Evolutionary conservation across 495 filamentous ascomycete genomes (phyloP), one percentile per base, ranked within the genome.

Genomic region (Hypoxylon crocopeplum): DNA sequence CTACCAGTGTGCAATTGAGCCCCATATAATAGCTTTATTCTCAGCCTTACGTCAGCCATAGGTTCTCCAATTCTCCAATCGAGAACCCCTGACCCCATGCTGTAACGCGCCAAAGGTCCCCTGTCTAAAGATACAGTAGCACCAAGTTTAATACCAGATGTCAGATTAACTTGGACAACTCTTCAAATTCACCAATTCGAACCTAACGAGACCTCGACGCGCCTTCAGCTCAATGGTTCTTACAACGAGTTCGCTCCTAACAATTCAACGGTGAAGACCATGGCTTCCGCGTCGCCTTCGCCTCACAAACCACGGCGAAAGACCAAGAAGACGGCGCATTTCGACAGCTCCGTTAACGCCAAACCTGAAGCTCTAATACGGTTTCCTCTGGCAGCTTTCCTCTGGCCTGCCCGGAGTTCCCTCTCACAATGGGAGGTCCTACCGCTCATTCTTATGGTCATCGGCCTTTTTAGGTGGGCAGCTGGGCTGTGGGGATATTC

Each of bases 401-500:
- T 98, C 24, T 97, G 94, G 90, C 91, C 93, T 32, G 89, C 92
- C 19, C 84, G 91, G 27, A 87, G 87, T 49, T 84, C 84, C 8
- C 83, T 88, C 13, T 96, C 93, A 19, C 90, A 94, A 92, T 98
- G 94, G 95, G 84, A 96, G 56, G 81, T 91, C 11, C 76, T 98
- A 11, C 92, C 94, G 0, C 74, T 94, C 50, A 87, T 95, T 3
- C 74, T 98, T 24, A 97, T 97, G 90, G 82, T 81, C 11, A 91
- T 85, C n/a, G 90, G 92, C 50, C 83, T 98, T 16, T 96, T 96
- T 72, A 79, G 94, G 45, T 98, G 94, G 94, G 88, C 89, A 36
- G 88, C 92, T 36, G 90, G 90, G 13, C 73, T 98, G 5, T 97
- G 94, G 87, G 89, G 91, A 37, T 97, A 98, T 72, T 98, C 94